These are phyloP conservation scores for Lachancea sp. DNA, from an alignment of 805 yeast species.

Conservation along the genomic window DNA sequence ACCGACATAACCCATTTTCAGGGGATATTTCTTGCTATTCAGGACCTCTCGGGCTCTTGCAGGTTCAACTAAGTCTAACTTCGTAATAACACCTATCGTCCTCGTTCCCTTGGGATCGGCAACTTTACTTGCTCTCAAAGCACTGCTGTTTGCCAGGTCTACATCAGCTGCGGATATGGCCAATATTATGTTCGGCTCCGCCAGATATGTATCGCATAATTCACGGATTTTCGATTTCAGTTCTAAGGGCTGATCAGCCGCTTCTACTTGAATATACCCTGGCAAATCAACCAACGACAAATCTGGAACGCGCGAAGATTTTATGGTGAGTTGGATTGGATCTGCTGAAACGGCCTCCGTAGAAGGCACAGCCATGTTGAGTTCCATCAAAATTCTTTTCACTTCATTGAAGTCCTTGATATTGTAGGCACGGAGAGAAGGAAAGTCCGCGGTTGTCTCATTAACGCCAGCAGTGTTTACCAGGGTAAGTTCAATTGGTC, in stretches of 20 bases:
- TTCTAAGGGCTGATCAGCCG: conserved; percentile 89
- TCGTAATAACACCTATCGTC: conserved; percentile 94
- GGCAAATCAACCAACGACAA: conserved; percentile 91
- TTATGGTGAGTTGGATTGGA: conserved; percentile 87
- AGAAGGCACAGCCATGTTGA: conserved; percentile 87
- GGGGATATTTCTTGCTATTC: conserved; percentile 76
- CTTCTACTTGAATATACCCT: conserved; percentile 94
- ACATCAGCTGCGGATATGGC: conserved; percentile 98
- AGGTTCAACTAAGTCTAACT: conserved; percentile 83
- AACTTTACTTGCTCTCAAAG: conserved; percentile 77
- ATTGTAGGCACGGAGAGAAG: conserved; percentile 75
- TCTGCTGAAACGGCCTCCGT: conserved; percentile 83
- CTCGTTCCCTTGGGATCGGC: conserved; percentile 95
- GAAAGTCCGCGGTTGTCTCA: conserved; percentile 88
- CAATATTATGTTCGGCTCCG: conserved; percentile 86
- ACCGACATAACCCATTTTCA: conserved; percentile 96
- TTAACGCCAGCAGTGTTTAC: conserved; percentile 78
- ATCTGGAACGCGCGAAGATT: conserved; percentile 88
- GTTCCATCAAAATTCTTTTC: conserved; percentile 76
- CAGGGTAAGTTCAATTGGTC: conserved; percentile 92
- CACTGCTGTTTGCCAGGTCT: conserved; percentile 93
- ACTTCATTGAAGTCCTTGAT: conserved; percentile 85
- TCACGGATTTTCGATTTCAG: conserved; percentile 72
- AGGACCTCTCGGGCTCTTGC: conserved; percentile 60
- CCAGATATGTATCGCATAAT: conserved; percentile 78